Conservation (phyloP, 2,329 filamentous ascomycete species). For the Dothideomycetes sp. region DNA sequence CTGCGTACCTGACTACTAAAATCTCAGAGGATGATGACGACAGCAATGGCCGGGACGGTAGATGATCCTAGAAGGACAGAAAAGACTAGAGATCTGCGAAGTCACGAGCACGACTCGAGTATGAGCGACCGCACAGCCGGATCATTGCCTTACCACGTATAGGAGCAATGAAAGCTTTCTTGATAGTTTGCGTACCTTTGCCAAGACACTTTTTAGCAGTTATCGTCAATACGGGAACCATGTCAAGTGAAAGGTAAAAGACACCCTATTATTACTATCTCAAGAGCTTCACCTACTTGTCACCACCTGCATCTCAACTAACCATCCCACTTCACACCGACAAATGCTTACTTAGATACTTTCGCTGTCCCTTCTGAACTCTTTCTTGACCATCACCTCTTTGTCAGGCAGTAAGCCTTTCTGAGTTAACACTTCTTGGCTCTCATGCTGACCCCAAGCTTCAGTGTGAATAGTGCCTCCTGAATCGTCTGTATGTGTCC, state of each 20-base stretch:
- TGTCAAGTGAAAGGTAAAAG: too few relatives aligned
- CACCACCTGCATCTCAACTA: too few relatives aligned
- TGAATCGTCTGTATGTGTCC: background rate
- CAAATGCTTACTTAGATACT: background rate
- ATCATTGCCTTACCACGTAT: too few relatives aligned
- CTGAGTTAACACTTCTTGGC: background rate
- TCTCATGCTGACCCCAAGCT: background rate
- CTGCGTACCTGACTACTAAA: constrained; percentile 60
- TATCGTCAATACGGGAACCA: too few relatives aligned
- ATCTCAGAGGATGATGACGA: constrained; percentile 48
- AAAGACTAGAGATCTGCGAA: too few relatives aligned
- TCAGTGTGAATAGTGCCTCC: background rate
- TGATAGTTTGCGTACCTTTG: background rate
- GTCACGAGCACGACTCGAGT: background rate
- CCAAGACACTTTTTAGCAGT: too few relatives aligned
- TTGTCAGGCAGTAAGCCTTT: background rate
- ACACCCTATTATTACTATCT: too few relatives aligned
- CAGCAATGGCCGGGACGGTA: constrained; percentile 1
- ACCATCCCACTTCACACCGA: too few relatives aligned
- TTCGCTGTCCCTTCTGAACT: background rate
- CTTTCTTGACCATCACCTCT: background rate
- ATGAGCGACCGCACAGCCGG: too few relatives aligned
- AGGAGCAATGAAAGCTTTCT: background rate
- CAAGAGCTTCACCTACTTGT: too few relatives aligned
- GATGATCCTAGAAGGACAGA: background rate